Evolutionary conservation across 2,329 filamentous ascomycete species (phyloP).

Genomic region (Fusarium sp.): DNA sequence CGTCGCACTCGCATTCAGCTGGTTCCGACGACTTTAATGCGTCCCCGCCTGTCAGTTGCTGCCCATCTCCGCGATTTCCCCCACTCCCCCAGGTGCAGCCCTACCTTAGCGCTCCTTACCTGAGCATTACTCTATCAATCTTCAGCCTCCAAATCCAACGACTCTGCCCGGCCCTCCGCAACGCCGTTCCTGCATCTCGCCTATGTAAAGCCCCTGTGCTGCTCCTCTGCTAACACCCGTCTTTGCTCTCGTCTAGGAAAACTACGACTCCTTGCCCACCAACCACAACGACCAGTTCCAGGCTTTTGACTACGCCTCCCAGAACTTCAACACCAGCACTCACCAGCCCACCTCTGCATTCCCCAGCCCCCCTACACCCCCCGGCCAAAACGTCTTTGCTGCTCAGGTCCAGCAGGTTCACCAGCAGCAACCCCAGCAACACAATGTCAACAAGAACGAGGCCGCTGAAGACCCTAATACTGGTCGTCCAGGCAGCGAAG

Average conservation of each 20-base stretch:
- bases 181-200: conserved; percentile 33
- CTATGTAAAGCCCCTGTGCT: conserved; percentile 20
- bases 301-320: conserved; percentile 60
- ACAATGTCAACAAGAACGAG: conserved; percentile 42
- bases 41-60: conserved; percentile 68
- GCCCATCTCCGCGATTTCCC: conserved; percentile 47
- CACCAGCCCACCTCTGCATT: conserved; percentile 54
- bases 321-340: conserved; percentile 58
- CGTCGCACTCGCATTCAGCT: conserved; percentile 69
- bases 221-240: conserved; percentile 28
- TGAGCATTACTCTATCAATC: conserved; percentile 54
- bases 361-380: conserved; percentile 68
- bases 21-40: conserved; percentile 70
- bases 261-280: conserved; percentile 63
- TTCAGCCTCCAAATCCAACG: conserved; percentile 27
- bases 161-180: conserved; percentile 9
- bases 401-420: conserved; percentile 45
- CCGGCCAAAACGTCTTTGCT: conserved; percentile 57
- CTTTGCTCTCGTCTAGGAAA: conserved; percentile 58
- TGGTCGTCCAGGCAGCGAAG: conserved; percentile 64
- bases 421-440: conserved; percentile 42
- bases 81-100: conserved; percentile 47
- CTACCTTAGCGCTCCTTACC: conserved; percentile 53
- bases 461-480: conserved; percentile 53
- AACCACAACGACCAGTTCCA: conserved; percentile 62